Evolutionary conservation across 257 asterid genomes (phyloP).

Genomic region (Verbena officinalis): DNA sequence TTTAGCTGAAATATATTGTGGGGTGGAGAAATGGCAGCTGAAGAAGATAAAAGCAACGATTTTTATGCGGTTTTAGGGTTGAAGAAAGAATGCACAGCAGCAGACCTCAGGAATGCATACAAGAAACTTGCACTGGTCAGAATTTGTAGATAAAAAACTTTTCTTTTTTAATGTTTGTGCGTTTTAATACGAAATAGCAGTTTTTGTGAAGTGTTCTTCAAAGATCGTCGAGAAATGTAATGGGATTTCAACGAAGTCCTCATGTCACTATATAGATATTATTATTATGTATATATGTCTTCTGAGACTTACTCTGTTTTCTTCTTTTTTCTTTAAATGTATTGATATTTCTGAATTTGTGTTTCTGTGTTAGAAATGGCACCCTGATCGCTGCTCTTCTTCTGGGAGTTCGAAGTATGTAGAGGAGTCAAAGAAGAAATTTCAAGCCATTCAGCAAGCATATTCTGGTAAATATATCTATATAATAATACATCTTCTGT

Average conservation of each 20-base stretch:
- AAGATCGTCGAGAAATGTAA: too few relatives aligned
- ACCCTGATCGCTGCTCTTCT: constrained; percentile 82
- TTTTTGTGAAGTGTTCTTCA: neutral
- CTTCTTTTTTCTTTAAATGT: neutral
- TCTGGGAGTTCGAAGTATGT: constrained; percentile 49
- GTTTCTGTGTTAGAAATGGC: constrained; percentile 66
- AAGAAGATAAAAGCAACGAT: constrained; percentile 46
- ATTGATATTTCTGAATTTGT: constrained; percentile 21
- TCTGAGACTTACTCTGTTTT: too few relatives aligned
- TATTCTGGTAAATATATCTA: constrained; percentile 63
- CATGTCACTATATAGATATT: too few relatives aligned
- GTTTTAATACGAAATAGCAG: too few relatives aligned
- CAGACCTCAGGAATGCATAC: constrained; percentile 73
- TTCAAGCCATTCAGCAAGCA: constrained; percentile 87
- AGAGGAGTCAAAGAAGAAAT: constrained; percentile 84
- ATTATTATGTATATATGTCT: too few relatives aligned
- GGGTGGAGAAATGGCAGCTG: constrained; percentile 55
- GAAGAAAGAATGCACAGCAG: constrained; percentile 66
- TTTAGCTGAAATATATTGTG: constrained; percentile 19
- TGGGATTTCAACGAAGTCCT: too few relatives aligned
- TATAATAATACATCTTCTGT: neutral
- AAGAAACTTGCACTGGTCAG: constrained; percentile 89
- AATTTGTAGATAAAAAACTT: neutral
- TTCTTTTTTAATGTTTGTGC: too few relatives aligned
- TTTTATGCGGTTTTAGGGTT: constrained; percentile 73